These are phyloP conservation scores for Dactylellina drechsleri DNA, from an alignment of 2,329 filamentous ascomycete genomes.

Conservation along the genomic window DNA sequence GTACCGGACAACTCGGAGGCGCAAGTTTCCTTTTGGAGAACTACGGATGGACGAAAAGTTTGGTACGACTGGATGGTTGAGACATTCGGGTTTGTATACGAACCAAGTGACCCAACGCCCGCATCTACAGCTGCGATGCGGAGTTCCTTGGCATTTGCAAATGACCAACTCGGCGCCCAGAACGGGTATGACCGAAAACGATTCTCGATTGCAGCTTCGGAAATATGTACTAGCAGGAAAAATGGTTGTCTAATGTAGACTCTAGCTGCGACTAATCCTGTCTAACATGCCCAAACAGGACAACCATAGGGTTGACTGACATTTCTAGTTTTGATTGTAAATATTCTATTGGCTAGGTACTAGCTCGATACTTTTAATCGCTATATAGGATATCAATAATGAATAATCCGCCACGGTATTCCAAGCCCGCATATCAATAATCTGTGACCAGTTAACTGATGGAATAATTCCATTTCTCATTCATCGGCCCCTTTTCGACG, in stretches of 20 bases:
- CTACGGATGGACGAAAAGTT: conserved; percentile 92
- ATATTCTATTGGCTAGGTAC: too few relatives aligned
- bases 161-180: conserved; percentile 5
- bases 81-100: conserved; percentile 66
- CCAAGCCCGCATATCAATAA: not conserved
- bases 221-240: conserved; percentile 58
- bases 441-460: not conserved
- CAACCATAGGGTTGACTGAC: too few relatives aligned
- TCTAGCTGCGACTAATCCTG: not conserved
- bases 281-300: too few relatives aligned
- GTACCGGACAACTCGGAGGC: conserved; percentile 85
- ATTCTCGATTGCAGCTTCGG: conserved; percentile 56
- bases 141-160: conserved; percentile 1
- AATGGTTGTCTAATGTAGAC: conserved; percentile 58
- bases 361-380: too few relatives aligned
- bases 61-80: conserved; percentile 99
- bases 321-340: too few relatives aligned
- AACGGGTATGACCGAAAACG: conserved; percentile 29
- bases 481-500: conserved; percentile 15
- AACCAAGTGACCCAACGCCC: conserved; percentile 31
- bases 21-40: conserved; percentile 92
- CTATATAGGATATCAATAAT: too few relatives aligned
- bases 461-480: conserved; percentile 5
- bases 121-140: conserved; percentile 18
- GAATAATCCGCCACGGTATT: too few relatives aligned